Conservation (phyloP, 495 filamentous ascomycete genomes). For the Hypoxylon subgilvum region DNA sequence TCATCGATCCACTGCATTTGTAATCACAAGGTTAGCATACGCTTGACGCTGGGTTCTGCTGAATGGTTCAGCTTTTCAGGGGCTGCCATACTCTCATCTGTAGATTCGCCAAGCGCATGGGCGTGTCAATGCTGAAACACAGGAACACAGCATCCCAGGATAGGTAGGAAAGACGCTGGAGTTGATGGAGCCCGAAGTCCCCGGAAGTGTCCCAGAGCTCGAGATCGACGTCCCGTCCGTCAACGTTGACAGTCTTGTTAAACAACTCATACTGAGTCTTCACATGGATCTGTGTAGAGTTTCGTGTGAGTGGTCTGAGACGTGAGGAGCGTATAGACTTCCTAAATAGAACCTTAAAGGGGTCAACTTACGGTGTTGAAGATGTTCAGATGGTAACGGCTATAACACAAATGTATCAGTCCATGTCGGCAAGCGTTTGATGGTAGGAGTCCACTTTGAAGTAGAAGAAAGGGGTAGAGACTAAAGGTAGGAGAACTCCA, state of each 20-base stretch:
- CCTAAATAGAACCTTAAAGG: not conserved
- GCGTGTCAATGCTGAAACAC: constrained; percentile 35
- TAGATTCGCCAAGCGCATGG: constrained; percentile 5
- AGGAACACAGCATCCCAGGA: constrained; percentile 42
- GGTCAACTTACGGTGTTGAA: constrained; percentile 23
- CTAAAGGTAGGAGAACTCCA: too few relatives aligned
- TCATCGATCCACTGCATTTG: constrained; percentile 29
- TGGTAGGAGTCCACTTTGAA: not conserved
- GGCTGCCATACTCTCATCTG: constrained; percentile 27
- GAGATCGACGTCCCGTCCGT: constrained; percentile 28
- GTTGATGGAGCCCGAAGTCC: constrained; percentile 26
- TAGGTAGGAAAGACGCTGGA: constrained; percentile 37
- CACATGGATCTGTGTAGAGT: constrained; percentile 7
- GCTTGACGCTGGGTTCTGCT: too few relatives aligned
- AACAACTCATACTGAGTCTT: constrained; percentile 35
- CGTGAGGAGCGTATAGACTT: too few relatives aligned
- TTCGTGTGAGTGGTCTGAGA: not conserved
- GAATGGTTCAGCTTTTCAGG: not conserved
- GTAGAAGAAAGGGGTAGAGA: not conserved
- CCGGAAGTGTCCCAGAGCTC: constrained; percentile 45
- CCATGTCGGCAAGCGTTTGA: not conserved
- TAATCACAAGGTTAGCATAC: constrained; percentile 6
- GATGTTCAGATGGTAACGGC: constrained; percentile 31
- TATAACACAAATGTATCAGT: constrained; percentile 7
- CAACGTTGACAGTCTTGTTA: constrained; percentile 23